A percentile compares a stretch with the other conserved stretches of the same genome.
Evolutionary conservation across 2,329 filamentous ascomycete species (phyloP).

Genomic region (Coleophoma crateriformis): DNA sequence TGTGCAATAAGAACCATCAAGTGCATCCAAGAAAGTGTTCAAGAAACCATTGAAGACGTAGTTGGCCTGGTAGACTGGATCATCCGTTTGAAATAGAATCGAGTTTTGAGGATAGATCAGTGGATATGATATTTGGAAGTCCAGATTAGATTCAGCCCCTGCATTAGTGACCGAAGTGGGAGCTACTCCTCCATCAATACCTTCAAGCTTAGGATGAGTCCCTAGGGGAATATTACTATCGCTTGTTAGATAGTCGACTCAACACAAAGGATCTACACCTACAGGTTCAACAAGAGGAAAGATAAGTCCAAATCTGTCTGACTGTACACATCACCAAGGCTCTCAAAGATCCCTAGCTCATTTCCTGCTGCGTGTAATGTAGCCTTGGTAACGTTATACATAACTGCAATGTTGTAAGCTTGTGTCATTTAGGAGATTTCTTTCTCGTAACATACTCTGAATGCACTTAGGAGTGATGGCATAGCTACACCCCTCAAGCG

Average conservation of each 20-base stretch:
- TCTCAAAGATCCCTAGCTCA: slow-evolving; percentile 45
- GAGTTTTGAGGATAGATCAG: slow-evolving; percentile 41
- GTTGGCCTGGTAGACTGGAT: slow-evolving; percentile 31
- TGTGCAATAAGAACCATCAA: slow-evolving; percentile 43
- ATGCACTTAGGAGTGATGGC: slow-evolving; percentile 36
- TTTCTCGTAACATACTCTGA: slow-evolving; percentile 28
- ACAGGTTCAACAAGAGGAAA: slow-evolving; percentile 23
- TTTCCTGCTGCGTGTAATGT: slow-evolving; percentile 9
- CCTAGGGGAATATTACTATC: slow-evolving; percentile 27
- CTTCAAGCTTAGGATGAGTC: slow-evolving; percentile 32
- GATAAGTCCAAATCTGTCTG: slow-evolving; percentile 39
- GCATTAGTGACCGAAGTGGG: slow-evolving; percentile 20
- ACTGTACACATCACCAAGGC: slow-evolving; percentile 45
- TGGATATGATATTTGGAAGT: slow-evolving; percentile 38
- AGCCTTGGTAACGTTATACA: slow-evolving; percentile 25
- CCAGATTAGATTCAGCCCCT: slow-evolving; percentile 34
- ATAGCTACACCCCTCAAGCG: slow-evolving; percentile 19
- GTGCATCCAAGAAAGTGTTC: slow-evolving; percentile 41
- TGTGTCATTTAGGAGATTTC: slow-evolving; percentile 28
- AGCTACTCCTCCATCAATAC: slow-evolving; percentile 32
- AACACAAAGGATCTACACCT: slow-evolving; percentile 31
- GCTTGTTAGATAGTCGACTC: slow-evolving; percentile 6
- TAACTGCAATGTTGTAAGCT: slow-evolving; percentile 28
- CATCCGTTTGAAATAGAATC: slow-evolving; percentile 38
- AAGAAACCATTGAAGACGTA: slow-evolving; percentile 33